Conservation (phyloP, 164 flowering plant species). For the Amborella trichopoda region DNA sequence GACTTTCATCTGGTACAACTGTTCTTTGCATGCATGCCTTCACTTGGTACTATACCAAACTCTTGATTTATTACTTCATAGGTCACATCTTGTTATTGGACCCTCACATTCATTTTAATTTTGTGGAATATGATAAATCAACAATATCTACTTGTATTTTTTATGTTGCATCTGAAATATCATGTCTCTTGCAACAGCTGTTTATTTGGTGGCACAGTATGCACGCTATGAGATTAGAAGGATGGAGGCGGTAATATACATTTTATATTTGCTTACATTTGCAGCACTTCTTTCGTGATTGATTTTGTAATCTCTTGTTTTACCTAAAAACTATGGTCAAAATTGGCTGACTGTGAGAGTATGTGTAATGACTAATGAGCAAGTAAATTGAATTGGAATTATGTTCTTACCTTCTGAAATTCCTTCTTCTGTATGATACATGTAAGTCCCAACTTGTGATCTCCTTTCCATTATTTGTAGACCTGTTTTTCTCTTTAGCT, state of each 20-base stretch:
- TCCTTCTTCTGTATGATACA: no score
- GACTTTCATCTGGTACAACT: constrained; percentile 87
- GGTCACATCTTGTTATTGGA: neutral
- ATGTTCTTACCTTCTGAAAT: no score
- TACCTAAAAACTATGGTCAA: no score
- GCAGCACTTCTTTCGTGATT: no score
- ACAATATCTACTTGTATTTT: constrained; percentile 1
- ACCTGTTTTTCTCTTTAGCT: no score
- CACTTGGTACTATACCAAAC: constrained; percentile 46
- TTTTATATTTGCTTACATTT: no score
- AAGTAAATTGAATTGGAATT: no score
- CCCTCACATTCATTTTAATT: neutral
- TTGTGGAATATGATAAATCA: neutral
- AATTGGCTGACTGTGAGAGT: no score
- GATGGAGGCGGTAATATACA: constrained; percentile 94
- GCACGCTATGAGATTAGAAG: constrained; percentile 69
- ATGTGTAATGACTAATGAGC: no score
- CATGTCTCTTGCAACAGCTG: constrained; percentile 45
- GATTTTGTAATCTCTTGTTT: no score
- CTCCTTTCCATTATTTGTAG: no score
- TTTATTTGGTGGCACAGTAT: constrained; percentile 83
- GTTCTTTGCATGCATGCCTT: constrained; percentile 84
- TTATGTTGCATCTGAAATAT: constrained; percentile 9
- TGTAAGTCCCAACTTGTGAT: no score
- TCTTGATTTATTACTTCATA: neutral